These are phyloP conservation scores for Glycine tomentella DNA, from an alignment of 306 rosid species.

Conservation along the genomic window DNA sequence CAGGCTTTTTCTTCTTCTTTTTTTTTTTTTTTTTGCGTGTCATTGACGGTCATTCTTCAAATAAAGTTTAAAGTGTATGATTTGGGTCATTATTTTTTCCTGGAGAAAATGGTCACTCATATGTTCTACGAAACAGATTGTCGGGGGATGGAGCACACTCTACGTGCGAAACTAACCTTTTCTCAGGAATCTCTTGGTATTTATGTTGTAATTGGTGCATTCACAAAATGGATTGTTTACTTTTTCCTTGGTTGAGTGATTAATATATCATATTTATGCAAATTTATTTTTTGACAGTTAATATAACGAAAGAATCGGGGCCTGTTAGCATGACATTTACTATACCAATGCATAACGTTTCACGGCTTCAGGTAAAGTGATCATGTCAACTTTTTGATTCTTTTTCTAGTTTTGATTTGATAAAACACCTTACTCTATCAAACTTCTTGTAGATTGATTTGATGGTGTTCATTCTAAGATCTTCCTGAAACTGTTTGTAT, in stretches of 20 bases:
- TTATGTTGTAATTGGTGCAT: slow-evolving; percentile 25
- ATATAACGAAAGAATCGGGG: slow-evolving; percentile 79
- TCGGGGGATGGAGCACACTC: slow-evolving; percentile 82
- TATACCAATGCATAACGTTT: slow-evolving; percentile 81
- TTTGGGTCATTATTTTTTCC: slow-evolving; percentile 14
- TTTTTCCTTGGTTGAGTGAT: slow-evolving; percentile 29
- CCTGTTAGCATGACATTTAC: slow-evolving; percentile 94
- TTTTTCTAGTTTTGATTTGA: slow-evolving; percentile 31
- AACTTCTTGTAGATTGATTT: slow-evolving; percentile 23
- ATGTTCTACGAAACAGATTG: slow-evolving; percentile 62
- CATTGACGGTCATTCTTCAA: slow-evolving; percentile 9
- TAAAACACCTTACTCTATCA: slow-evolving; percentile 9
- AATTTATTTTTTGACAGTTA: slow-evolving; percentile 60
- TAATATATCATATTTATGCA: slow-evolving; percentile 37
- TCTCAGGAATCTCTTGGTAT: slow-evolving; percentile 77
- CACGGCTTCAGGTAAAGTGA: slow-evolving; percentile 76
- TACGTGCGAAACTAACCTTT: slow-evolving; percentile 82
- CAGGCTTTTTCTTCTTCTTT: too few species aligned
- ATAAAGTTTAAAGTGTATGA: neutral
- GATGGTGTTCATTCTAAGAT: slow-evolving; percentile 10
- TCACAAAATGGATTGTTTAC: slow-evolving; percentile 22
- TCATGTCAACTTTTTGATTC: slow-evolving; percentile 23
- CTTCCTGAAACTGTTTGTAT: slow-evolving; percentile 9
- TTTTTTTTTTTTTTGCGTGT: too few species aligned
- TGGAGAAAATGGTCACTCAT: slow-evolving; percentile 49